Evolutionary conservation across 2,329 filamentous ascomycete species (phyloP).

Genomic region (Xylariaceae sp.): DNA sequence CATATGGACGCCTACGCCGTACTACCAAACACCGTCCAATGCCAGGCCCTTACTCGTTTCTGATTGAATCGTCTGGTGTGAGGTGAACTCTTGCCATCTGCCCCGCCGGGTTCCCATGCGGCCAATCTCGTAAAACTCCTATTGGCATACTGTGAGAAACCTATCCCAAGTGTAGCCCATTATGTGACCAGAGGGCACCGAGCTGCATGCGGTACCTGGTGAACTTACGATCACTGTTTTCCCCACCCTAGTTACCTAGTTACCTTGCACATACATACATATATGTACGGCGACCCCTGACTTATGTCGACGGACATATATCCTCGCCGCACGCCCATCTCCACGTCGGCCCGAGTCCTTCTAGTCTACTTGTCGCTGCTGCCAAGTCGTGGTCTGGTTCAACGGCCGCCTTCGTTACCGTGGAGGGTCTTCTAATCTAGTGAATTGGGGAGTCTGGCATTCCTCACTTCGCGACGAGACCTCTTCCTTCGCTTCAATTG

Average conservation of each 20-base stretch:
- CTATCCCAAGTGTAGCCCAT: conserved; percentile 23
- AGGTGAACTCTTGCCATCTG: conserved; percentile 21
- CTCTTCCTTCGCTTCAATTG: conserved; percentile 23
- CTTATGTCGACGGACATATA: conserved; percentile 29
- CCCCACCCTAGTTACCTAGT: too few relatives aligned
- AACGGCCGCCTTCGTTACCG: conserved; percentile 29
- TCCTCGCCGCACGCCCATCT: conserved; percentile 30
- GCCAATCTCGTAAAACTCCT: conserved; percentile 31
- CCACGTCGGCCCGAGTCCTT: conserved; percentile 20
- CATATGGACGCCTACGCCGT: background rate
- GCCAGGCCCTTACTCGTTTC: conserved; percentile 27
- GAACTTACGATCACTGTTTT: conserved; percentile 27
- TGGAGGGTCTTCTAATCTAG: conserved; percentile 31
- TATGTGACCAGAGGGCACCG: conserved; percentile 33
- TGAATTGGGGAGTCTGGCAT: conserved; percentile 42
- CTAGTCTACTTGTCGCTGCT: conserved; percentile 16
- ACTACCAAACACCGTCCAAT: conserved; percentile 28
- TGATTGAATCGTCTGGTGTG: conserved; percentile 33
- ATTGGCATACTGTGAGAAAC: conserved; percentile 22
- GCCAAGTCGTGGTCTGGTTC: conserved; percentile 26
- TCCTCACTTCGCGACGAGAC: conserved; percentile 33
- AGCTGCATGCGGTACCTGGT: conserved; percentile 32
- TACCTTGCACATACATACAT: too few relatives aligned
- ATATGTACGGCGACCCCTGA: conserved; percentile 28
- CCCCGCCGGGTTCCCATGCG: conserved; percentile 29